A percentile compares a stretch with the other conserved stretches of the same genome.
Evolutionary conservation across 352 stramenopile species (phyloP).

Genomic region (Globisporangium uncinulatum): DNA sequence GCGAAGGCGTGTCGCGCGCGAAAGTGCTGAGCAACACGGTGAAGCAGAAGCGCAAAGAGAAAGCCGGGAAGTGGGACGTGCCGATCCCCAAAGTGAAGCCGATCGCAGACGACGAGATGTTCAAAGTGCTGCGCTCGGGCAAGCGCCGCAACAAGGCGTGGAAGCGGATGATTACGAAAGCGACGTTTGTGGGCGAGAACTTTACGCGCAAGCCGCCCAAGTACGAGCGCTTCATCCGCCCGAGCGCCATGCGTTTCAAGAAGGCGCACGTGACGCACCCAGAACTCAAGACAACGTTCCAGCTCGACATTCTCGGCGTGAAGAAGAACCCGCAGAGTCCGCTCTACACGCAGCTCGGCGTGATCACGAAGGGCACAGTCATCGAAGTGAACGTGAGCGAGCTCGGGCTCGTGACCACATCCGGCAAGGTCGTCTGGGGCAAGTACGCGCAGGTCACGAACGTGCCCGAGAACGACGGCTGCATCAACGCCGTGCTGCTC

Average conservation of each 20-base stretch:
- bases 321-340: constrained; percentile 99
- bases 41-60: constrained; percentile 99
- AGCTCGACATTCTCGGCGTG: constrained; percentile 98
- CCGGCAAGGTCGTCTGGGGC: constrained; percentile 99
- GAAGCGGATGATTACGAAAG: constrained; percentile 90
- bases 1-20: constrained; percentile 96
- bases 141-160: constrained; percentile 94
- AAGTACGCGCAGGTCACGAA: constrained; percentile 99
- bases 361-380: constrained; percentile 99
- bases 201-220: constrained; percentile 99
- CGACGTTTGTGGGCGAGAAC: constrained; percentile 99
- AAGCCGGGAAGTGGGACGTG: constrained; percentile 99
- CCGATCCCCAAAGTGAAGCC: constrained; percentile 98
- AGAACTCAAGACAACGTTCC: constrained; percentile 99
- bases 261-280: constrained; percentile 99
- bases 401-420: constrained; percentile 98
- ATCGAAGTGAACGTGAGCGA: constrained; percentile 99
- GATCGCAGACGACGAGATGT: constrained; percentile 99
- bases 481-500: constrained; percentile 98
- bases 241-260: constrained; percentile 98
- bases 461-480: constrained; percentile 99
- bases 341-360: constrained; percentile 97
- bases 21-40: constrained; percentile 99
- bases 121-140: constrained; percentile 97
- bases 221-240: constrained; percentile 99